Percentiles rank a stretch among this genome's conserved stretches.
Evolutionary conservation across 768 basidiomycete genomes (phyloP).

Genomic region (Tremella mesenterica): DNA sequence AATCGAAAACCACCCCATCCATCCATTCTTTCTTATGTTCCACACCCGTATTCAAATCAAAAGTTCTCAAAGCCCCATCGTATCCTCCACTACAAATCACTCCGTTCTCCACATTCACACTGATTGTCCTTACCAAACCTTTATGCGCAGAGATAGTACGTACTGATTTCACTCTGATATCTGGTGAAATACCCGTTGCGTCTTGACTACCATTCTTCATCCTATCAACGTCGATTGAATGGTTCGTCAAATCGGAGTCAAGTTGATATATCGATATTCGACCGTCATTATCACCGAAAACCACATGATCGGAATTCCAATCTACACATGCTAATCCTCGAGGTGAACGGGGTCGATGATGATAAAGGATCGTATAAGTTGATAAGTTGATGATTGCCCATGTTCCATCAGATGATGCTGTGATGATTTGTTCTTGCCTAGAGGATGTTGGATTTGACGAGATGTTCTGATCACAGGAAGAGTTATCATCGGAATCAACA

Average conservation of each 20-base stretch:
- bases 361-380: too few species aligned
- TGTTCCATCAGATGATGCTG: conserved; percentile 19
- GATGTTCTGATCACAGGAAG: too few species aligned
- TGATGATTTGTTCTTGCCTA: conserved; percentile 9
- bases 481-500: too few species aligned
- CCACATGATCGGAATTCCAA: conserved; percentile 20
- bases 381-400: conserved; percentile 14
- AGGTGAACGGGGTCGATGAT: too few species aligned
- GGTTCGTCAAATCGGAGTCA: too few species aligned
- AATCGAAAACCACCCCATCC: conserved; percentile 10
- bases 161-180: too few species aligned
- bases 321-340: conserved; percentile 29
- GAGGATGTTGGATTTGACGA: too few species aligned
- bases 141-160: too few species aligned
- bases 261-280: too few species aligned
- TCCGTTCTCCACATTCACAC: conserved; percentile 6
- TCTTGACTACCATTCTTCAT: too few species aligned
- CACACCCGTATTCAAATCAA: conserved; percentile 14
- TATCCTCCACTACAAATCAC: conserved; percentile 27
- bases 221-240: too few species aligned
- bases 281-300: conserved; percentile 24
- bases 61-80: conserved; percentile 24
- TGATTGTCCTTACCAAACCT: conserved; percentile 22
- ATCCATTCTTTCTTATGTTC: conserved; percentile 4
- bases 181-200: too few species aligned